A percentile compares a stretch with the other conserved stretches of the same genome.
Evolutionary conservation across 2,329 filamentous ascomycete species (phyloP).

Genomic region (Penicillium aurantiogriseum): DNA sequence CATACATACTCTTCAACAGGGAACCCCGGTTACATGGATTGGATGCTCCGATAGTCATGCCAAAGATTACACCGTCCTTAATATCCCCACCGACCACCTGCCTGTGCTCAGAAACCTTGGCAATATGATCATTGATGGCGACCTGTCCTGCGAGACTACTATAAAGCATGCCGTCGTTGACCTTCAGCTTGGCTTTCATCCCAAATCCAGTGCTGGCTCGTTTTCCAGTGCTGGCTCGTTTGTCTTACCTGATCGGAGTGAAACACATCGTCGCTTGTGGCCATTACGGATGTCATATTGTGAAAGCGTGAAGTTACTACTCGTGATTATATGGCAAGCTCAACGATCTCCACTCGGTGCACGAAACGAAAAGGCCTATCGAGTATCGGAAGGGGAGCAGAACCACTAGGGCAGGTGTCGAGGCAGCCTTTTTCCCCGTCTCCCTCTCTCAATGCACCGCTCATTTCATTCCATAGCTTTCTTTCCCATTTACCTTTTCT

Average conservation of each 20-base stretch:
- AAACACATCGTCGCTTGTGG: constrained; percentile 25
- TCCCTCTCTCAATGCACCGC: background rate
- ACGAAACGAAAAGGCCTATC: background rate
- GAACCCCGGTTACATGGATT: constrained; percentile 20
- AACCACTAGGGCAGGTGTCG: too few relatives aligned
- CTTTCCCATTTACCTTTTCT: background rate
- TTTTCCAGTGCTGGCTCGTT: background rate
- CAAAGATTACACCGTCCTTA: constrained; percentile 14
- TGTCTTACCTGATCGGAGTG: constrained; percentile 1
- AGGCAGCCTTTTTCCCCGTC: background rate
- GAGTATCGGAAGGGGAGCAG: constrained; percentile 3
- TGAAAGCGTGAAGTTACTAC: background rate
- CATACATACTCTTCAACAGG: constrained; percentile 12
- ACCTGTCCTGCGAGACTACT: constrained; percentile 20
- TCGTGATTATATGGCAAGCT: too few relatives aligned
- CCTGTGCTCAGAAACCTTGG: constrained; percentile 21
- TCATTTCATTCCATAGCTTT: background rate
- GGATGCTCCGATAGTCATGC: constrained; percentile 18
- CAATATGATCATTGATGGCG: constrained; percentile 24
- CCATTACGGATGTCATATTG: constrained; percentile 23
- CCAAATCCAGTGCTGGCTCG: too few relatives aligned
- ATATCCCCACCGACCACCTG: constrained; percentile 16
- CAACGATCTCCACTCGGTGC: too few relatives aligned
- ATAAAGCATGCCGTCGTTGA: constrained; percentile 18
- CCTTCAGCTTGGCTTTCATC: constrained; percentile 1